Percentiles rank a stretch among this genome's conserved stretches.
phyloP scores from a whole-genome alignment of 2,329 filamentous ascomycete species.

The Hymenoscyphus occultus region DNA sequence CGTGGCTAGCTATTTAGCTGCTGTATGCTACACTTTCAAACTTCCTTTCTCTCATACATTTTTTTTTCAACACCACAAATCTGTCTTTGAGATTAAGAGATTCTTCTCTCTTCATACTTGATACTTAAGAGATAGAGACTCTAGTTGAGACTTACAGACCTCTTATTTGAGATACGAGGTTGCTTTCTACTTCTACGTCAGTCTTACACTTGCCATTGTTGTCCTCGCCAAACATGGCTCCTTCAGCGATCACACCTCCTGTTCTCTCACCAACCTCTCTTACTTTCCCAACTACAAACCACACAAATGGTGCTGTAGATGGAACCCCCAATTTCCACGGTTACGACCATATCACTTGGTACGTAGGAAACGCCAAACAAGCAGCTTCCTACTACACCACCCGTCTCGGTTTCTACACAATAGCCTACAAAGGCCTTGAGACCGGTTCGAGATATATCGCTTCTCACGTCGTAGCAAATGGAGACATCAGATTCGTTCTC shows the following conservation, averaged over 20 bases:
- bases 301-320: slow-evolving; percentile 54
- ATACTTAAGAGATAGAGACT: neutral
- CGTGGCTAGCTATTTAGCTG: neutral
- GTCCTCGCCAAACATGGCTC: slow-evolving; percentile 25
- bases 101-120: neutral
- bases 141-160: neutral
- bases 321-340: slow-evolving; percentile 63
- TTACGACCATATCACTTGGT: slow-evolving; percentile 94
- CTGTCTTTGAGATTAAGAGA: neutral
- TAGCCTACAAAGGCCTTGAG: slow-evolving; percentile 86
- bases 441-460: slow-evolving; percentile 79
- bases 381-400: slow-evolving; percentile 84
- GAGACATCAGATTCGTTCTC: slow-evolving; percentile 76
- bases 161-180: neutral
- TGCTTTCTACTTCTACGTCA: neutral
- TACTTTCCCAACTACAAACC: slow-evolving; percentile 40
- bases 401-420: slow-evolving; percentile 77
- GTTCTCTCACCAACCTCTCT: slow-evolving; percentile 32
- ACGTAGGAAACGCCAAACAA: slow-evolving; percentile 95
- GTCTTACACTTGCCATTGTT: slow-evolving; percentile 1
- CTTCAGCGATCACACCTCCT: slow-evolving; percentile 27
- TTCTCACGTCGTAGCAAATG: slow-evolving; percentile 80
- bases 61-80: no score
- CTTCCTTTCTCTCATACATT: neutral
- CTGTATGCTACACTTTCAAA: neutral